phyloP scores from a whole-genome alignment of 2,329 filamentous ascomycete species.

The Exophiala sideris region DNA sequence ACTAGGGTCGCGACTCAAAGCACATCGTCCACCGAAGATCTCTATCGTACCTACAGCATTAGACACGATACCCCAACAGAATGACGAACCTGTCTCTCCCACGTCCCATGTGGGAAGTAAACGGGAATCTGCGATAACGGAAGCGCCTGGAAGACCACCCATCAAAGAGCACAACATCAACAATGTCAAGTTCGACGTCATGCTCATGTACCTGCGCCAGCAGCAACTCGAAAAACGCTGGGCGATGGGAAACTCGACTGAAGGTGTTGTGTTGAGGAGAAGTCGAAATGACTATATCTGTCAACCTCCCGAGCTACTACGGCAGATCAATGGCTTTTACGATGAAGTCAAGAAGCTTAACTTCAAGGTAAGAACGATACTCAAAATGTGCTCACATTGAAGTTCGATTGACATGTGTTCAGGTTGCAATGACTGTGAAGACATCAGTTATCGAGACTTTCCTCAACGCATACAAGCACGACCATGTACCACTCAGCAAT shows the following conservation, averaged over 20 bases:
- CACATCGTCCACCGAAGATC: background rate
- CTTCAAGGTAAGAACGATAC: constrained; percentile 5
- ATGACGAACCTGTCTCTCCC: background rate
- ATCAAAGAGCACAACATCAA: background rate
- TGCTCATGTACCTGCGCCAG: constrained; percentile 11
- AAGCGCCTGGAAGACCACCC: background rate
- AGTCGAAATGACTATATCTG: constrained; percentile 49
- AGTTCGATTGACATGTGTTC: constrained; percentile 48
- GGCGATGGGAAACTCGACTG: constrained; percentile 24
- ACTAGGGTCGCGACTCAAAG: background rate
- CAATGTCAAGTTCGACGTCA: constrained; percentile 10
- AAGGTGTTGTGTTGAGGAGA: constrained; percentile 57
- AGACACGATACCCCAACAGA: background rate
- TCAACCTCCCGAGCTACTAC: constrained; percentile 46
- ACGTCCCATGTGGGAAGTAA: too few species aligned
- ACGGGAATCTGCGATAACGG: too few species aligned
- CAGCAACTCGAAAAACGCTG: constrained; percentile 14
- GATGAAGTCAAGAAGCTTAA: constrained; percentile 30
- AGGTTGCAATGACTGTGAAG: constrained; percentile 64
- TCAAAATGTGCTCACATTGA: constrained; percentile 34
- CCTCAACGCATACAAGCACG: constrained; percentile 48
- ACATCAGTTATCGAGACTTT: constrained; percentile 62
- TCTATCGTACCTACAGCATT: background rate
- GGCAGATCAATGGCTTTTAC: constrained; percentile 45
- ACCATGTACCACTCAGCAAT: constrained; percentile 53